Base-by-base conservation (phyloP, 805 yeast genomes). In the Pichia thaimueangensis region DNA sequence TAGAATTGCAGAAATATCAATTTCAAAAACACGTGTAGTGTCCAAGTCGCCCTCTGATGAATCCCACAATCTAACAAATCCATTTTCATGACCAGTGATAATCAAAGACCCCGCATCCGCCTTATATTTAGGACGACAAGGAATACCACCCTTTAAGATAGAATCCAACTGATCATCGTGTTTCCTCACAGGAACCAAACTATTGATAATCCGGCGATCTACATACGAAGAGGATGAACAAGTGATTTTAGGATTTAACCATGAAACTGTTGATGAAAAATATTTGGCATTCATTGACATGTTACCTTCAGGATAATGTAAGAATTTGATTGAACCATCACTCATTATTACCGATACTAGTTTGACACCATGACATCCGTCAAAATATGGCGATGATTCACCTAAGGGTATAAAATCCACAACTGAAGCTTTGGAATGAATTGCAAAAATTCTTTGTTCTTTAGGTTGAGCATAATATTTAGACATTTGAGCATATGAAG, bases 51-150 rank as follows among this genome's bases (percentile, higher is more conserved):
- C 83, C 43, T 80, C 77, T 0, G 94, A 78, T 0, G 87, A 81
- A 62, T 91, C 95, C 79, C 88, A 81, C 9, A 91, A 68, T 41
- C 96, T 71, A 0, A 93, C 76, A 28, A 81, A 74, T 0, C 97
- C 97, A 58, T 82, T 82, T 28, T 80, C 75, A 56, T 93, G 96
- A 0, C 97, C 97, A 0, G 95, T 80, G 1, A 87, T 79, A 32
- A 89, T 66, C 11, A 74, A 75, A 3, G 81, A 75, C 31, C 84
- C 69, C 19, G 67, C 61, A 28, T 74, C 79, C 2, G 71, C 65
- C 38, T 79, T 71, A 30, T 71, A 60, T 24, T 65, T 67, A 19
- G 73, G 69, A 25, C 70, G 64, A 0, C 70, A 71, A 0, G 95
- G 83, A 3, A 80, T 74, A 5, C 99, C 98, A 37, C 98, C 98